phyloP scores from a whole-genome alignment of 2,329 filamentous ascomycete species.

The Ustulina deusta region DNA sequence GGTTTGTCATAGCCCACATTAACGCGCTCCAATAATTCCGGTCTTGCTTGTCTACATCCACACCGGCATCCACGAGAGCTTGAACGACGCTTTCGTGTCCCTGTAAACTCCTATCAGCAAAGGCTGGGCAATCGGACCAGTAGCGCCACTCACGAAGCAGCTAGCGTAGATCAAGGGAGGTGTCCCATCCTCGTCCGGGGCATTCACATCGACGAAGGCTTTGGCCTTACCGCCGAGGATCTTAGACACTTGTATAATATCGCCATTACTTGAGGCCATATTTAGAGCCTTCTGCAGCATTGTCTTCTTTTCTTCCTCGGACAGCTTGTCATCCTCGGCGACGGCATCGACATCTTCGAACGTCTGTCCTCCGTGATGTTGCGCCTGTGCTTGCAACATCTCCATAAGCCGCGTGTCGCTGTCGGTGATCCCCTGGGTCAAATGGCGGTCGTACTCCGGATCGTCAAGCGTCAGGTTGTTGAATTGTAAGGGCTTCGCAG shows the following conservation, averaged over 20 bases:
- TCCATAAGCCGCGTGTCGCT: conserved; percentile 92
- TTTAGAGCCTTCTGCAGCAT: conserved; percentile 88
- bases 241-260: conserved; percentile 81
- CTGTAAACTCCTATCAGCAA: conserved; percentile 55
- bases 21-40: conserved; percentile 96
- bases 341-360: conserved; percentile 86
- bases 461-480: conserved; percentile 85
- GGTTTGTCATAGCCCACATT: conserved; percentile 99
- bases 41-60: conserved; percentile 91
- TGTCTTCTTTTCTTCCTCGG: conserved; percentile 80
- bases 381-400: conserved; percentile 95
- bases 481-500: conserved; percentile 87
- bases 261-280: conserved; percentile 97
- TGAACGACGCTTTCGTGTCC: conserved; percentile 91
- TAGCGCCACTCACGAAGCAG: conserved; percentile 79
- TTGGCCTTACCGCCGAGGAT: conserved; percentile 81
- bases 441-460: conserved; percentile 76
- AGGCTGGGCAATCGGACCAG: neutral
- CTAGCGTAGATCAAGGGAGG: conserved; percentile 97
- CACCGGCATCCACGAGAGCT: conserved; percentile 85
- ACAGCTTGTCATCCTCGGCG: conserved; percentile 77
- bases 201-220: conserved; percentile 84
- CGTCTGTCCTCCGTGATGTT: conserved; percentile 78
- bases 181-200: conserved; percentile 92
- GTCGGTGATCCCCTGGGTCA: conserved; percentile 70